phyloP scores from a whole-genome alignment of 2,329 filamentous ascomycete genomes.

The Diaporthe citrichinensis region DNA sequence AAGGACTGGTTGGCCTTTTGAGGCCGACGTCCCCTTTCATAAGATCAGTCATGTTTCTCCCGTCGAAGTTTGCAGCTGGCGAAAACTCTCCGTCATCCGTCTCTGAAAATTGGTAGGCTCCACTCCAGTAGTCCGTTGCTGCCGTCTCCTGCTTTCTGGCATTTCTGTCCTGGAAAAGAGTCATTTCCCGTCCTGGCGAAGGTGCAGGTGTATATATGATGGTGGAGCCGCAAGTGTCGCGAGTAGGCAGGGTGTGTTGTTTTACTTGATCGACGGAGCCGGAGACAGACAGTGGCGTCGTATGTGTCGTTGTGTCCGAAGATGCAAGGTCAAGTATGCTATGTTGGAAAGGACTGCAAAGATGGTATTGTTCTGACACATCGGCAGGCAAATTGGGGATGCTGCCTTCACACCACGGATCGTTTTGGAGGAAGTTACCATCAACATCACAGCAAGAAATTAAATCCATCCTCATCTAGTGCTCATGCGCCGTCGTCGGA shows the following conservation, averaged over 20 bases:
- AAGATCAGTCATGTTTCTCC: background rate
- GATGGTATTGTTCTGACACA: too few relatives aligned
- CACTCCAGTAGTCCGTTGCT: background rate
- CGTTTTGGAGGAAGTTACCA: background rate
- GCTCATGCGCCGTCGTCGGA: background rate
- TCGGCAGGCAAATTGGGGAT: background rate
- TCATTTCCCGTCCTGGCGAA: background rate
- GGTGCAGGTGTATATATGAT: background rate
- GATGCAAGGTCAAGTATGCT: too few relatives aligned
- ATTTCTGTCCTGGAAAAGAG: background rate
- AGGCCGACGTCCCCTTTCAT: background rate
- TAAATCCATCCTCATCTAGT: background rate
- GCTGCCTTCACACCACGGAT: background rate
- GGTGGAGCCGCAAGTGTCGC: too few relatives aligned
- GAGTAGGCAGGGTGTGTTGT: too few relatives aligned
- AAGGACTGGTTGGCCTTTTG: background rate
- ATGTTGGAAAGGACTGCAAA: background rate
- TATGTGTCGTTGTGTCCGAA: background rate
- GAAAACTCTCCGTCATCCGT: background rate
- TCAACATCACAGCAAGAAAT: background rate
- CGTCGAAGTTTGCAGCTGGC: background rate
- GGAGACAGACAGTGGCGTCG: background rate
- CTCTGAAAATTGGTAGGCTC: background rate
- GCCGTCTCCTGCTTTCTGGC: background rate
- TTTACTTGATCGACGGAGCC: background rate